Evolutionary conservation across 2,329 filamentous ascomycete species (phyloP).

Genomic region (Thielaviopsis musarum): DNA sequence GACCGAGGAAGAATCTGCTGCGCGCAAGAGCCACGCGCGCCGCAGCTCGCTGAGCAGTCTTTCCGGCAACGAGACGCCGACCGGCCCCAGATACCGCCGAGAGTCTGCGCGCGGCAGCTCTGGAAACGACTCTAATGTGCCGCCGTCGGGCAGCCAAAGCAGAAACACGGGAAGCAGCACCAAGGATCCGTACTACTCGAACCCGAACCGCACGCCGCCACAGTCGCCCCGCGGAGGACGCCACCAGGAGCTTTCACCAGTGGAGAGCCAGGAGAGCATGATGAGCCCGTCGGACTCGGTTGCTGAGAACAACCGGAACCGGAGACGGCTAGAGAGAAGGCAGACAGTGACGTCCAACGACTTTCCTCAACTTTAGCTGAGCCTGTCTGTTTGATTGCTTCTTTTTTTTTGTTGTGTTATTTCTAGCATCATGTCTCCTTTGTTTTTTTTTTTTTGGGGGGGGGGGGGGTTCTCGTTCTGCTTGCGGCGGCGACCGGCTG

Average conservation of each 20-base stretch:
- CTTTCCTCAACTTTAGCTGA: neutral
- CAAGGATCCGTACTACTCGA: constrained; percentile 42
- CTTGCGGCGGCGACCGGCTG: neutral
- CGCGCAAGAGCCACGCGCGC: constrained; percentile 20
- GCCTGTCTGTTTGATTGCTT: neutral
- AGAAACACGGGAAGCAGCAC: constrained; percentile 23
- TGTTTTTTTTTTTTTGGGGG: neutral
- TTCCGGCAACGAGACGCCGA: constrained; percentile 37
- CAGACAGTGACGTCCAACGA: constrained; percentile 19
- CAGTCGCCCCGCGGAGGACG: constrained; percentile 20
- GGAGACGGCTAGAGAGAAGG: constrained; percentile 38
- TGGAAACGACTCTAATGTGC: constrained; percentile 1
- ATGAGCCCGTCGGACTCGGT: constrained; percentile 29
- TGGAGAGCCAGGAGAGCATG: constrained; percentile 29
- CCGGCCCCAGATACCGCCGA: constrained; percentile 35
- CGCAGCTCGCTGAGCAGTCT: constrained; percentile 39
- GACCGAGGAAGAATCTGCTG: constrained; percentile 40
- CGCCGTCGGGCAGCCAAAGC: constrained; percentile 2
- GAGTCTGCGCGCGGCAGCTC: constrained; percentile 20
- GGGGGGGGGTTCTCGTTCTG: neutral
- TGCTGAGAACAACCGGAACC: constrained; percentile 31
- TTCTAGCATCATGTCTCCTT: too few relatives aligned
- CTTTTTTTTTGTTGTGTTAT: neutral
- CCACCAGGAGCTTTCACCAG: constrained; percentile 28
- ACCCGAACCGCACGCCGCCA: neutral